Base-by-base conservation (phyloP, 768 basidiomycete species). In the Chalciporus pseudorubinellus region DNA sequence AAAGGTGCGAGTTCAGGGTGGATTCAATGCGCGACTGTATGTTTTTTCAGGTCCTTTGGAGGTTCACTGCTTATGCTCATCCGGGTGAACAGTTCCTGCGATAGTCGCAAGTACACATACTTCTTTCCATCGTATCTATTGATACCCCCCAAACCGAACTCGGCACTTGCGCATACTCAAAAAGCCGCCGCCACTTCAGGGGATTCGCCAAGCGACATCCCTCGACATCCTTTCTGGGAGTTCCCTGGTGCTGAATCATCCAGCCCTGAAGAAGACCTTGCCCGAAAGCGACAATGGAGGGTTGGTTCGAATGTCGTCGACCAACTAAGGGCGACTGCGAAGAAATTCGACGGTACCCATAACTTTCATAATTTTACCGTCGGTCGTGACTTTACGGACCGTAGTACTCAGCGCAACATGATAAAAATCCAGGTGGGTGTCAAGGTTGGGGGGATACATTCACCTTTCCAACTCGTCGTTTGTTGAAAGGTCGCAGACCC, bases 361-460 rank as follows among this genome's bases (percentile, higher is more conserved):
- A 98, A 98, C 68, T 99, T 95, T 69, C 94, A 97, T 70, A 98
- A 98, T 65, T 98, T 95, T 62, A 98, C 97, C 0, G 83, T 98
- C 46, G 89, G 84, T 2, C 83, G 88, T 41, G 91, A 91, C 43
- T 93, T 88, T 69, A 71, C 78, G 6, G 95, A 98, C 66, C 77
- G 82, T 18, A 90, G 88, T 52, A 87, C 87, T 59, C 80, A 86
- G 59, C 77, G 97, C n/a, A 79, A 82, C 66, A 95, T 99, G 86
- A 90, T 92, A 59, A 80, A 77, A 46, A 83, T 98, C 3, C 85
- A 92, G 69, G 95, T 91, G 14, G 46, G 61, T 10, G 38, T 26
- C 20, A 31, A 26, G 26, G 29, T 31, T 39, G 2, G 42, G 29
- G 3, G 6, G 2, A 16, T 36, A 6, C 5, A 50, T 10, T 3